Percentiles rank a stretch among this genome's conserved stretches.
phyloP scores from a whole-genome alignment of 2,329 filamentous ascomycete genomes.

The Aspergillus carbonarius region DNA sequence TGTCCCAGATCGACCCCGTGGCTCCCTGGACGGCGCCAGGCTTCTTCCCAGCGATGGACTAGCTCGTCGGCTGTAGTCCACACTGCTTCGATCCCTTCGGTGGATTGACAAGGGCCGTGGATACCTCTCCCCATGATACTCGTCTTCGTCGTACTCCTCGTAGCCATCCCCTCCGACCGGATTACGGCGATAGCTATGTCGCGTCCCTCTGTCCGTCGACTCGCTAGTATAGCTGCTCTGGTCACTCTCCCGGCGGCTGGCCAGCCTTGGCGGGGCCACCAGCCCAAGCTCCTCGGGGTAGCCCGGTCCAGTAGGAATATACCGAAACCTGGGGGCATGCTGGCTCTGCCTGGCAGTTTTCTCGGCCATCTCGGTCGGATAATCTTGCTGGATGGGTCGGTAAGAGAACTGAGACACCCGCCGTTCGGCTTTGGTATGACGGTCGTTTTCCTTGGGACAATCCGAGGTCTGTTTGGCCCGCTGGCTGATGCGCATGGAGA shows the following conservation, averaged over 20 bases:
- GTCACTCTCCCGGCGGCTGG: background rate
- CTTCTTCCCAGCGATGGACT: conserved; percentile 9
- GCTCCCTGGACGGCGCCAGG: background rate
- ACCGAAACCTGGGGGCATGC: conserved; percentile 28
- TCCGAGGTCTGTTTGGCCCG: conserved; percentile 17
- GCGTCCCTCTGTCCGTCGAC: background rate
- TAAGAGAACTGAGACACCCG: conserved; percentile 32
- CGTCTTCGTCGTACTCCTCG: background rate
- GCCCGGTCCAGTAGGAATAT: conserved; percentile 31
- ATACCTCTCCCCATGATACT: background rate
- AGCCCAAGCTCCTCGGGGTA: conserved; percentile 26
- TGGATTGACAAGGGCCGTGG: background rate
- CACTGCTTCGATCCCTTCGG: background rate
- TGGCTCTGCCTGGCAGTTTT: conserved; percentile 10
- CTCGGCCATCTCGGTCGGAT: conserved; percentile 30
- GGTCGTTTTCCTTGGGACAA: conserved; percentile 2
- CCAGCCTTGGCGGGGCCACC: background rate
- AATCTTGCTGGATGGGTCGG: conserved; percentile 34
- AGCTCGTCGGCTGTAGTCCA: conserved; percentile 5
- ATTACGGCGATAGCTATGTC: background rate
- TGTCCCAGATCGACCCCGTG: conserved; percentile 20
- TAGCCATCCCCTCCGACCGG: background rate
- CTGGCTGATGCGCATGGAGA: conserved; percentile 29
- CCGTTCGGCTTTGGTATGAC: conserved; percentile 10
- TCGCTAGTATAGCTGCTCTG: background rate